A percentile compares a stretch with the other conserved stretches of the same genome.
These are phyloP conservation scores for Physcomitrellopsis africana DNA, from an alignment of 225 moss, liverwort and hornwort species.

Conservation along the genomic window DNA sequence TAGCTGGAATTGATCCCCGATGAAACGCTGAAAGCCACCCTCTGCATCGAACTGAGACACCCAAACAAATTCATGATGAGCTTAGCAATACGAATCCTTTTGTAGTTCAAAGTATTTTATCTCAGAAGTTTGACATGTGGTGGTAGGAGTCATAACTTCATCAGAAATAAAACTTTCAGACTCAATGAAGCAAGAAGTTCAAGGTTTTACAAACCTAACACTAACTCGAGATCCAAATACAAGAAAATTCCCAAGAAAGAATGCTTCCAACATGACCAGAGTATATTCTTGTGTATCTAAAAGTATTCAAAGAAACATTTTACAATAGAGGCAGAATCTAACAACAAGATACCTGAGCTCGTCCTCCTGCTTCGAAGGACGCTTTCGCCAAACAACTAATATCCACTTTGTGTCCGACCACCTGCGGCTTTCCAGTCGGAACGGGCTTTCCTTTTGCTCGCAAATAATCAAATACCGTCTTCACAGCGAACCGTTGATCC, in stretches of 20 bases:
- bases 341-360: constrained; percentile 71
- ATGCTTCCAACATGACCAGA: background rate
- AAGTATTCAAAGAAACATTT: background rate
- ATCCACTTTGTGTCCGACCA: constrained; percentile 99
- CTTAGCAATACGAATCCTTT: constrained; percentile 20
- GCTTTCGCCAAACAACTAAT: constrained; percentile 94
- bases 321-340: background rate
- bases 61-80: constrained; percentile 16
- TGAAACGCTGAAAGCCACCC: constrained; percentile 92
- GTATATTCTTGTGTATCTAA: background rate
- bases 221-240: no score
- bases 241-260: no score
- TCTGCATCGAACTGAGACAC: constrained; percentile 90
- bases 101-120: no score
- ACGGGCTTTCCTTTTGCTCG: constrained; percentile 88
- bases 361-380: constrained; percentile 89
- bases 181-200: no score
- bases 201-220: no score
- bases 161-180: no score
- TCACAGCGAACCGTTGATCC: constrained; percentile 92
- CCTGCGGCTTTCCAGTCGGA: constrained; percentile 96
- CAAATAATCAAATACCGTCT: constrained; percentile 89
- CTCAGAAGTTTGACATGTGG: no score
- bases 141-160: no score
- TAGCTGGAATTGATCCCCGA: constrained; percentile 81